These are phyloP conservation scores for Xylariaceae sp. DNA, from an alignment of 2,329 filamentous ascomycete species.

Conservation along the genomic window DNA sequence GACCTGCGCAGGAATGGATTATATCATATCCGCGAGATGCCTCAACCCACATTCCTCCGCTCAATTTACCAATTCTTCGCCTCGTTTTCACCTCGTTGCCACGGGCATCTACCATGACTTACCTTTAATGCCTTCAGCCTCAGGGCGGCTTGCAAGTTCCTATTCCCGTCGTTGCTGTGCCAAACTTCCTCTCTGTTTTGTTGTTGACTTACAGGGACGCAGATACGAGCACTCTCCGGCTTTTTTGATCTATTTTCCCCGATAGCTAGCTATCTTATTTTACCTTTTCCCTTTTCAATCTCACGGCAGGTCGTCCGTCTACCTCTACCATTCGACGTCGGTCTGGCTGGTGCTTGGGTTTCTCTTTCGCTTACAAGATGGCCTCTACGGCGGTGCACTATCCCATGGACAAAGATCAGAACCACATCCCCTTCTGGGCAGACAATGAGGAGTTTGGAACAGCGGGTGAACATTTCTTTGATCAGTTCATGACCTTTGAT, in stretches of 20 bases:
- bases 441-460: conserved; percentile 29
- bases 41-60: conserved; percentile 30
- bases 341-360: conserved; percentile 18
- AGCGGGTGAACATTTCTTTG: conserved; percentile 32
- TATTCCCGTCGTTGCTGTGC: conserved; percentile 31
- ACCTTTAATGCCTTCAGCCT: conserved; percentile 26
- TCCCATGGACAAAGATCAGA: conserved; percentile 31
- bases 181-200: conserved; percentile 29
- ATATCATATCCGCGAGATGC: conserved; percentile 23
- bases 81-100: conserved; percentile 19
- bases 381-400: conserved; percentile 30
- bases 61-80: conserved; percentile 20
- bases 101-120: conserved; percentile 26
- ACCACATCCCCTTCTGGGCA: conserved; percentile 27
- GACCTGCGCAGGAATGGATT: conserved; percentile 29
- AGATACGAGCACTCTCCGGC: conserved; percentile 25
- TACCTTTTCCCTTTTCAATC: conserved; percentile 11
- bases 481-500: conserved; percentile 34
- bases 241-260: conserved; percentile 16
- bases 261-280: conserved; percentile 16
- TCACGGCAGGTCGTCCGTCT: conserved; percentile 14
- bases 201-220: conserved; percentile 30
- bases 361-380: conserved; percentile 24
- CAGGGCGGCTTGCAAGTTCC: conserved; percentile 26
- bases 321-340: conserved; percentile 10